Base-by-base conservation (phyloP, 2,329 filamentous ascomycete genomes). In the Huntiella abstrusa region DNA sequence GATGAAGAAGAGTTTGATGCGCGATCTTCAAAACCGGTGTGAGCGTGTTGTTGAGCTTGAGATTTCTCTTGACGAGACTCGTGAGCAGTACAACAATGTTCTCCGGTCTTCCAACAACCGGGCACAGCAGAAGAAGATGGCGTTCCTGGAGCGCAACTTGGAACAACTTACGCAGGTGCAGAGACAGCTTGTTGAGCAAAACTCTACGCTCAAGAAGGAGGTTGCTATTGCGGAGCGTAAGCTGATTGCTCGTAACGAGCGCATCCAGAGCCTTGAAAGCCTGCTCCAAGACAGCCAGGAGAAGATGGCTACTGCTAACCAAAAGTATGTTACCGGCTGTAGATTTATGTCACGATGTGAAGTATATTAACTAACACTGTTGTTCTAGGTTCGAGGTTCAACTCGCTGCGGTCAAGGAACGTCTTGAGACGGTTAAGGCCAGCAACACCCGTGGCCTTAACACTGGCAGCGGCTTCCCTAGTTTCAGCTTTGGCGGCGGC, bases 81-180 rank as follows among this genome's bases (percentile, higher is more conserved):
- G 91, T 47, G 91, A 98, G 68, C 91, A 98, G 65, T 98, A 98
- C 68, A 96, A 98, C 70, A 95, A 94, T 56, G 91, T 98, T 51
- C 73, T 98, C 49, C 80, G 88, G 48, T 91, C 85, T 43, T 94
- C 85, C 54, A 98, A 98, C 70, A 96, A 93, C 69, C 82, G 91
- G 50, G 88, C 91, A 17, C 91, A 98, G 67, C 91, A 98, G 65
- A 98, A 98, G 81, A 98, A 98, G 75, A 96, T 98, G 83, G 92
- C 91, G 12, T 98, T 98, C 73, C 67, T 98, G 43, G 91, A 98
- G 68, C 81, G 91, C 59, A 98, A 98, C 60, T 76, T 98, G 36
- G 91, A 98, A 66, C 91, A 98, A 64, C 72, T 98, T 46, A 98
- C 91, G 3, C 85, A 94, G 58, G 91, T 98, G 46, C 91, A 98